Base-by-base conservation (phyloP, 108 stramenopile genomes). In the Fistulifera solaris region DNA sequence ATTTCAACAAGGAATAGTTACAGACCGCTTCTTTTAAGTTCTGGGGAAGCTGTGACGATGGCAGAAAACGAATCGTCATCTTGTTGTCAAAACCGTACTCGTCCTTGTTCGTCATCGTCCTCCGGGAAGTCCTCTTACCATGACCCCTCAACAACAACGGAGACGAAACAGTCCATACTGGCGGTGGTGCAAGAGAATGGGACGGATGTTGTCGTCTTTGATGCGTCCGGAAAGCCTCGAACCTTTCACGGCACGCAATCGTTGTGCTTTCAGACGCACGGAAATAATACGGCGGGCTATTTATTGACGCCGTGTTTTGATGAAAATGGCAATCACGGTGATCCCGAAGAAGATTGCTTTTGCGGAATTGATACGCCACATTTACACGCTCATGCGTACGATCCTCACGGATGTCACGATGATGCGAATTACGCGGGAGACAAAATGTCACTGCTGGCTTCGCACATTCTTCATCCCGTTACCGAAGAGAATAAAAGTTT, bases 261-360 rank as follows among this genome's bases (percentile, higher is more conserved):
- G 17, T 27, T 80, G 12, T 81, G 76, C 40, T 81, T 76, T 49
- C 67, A 71, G 2, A 43, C 72, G 0, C 79, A 80, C 40, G 75
- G 66, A 1, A 40, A 57, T 6, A 58, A 61, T 6, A 44, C 28
- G 0, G 72, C 54, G 31, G 75, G 67, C 26, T 57, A 56, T 6
- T 58, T 76, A 38, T 38, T 80, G 40, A 72, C 79, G 15, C 75
- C 69, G 25, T 80, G 79, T 43, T 80, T 80, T 25, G 75, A 80
- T 41, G 48, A 43, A 48, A 52, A 71, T 21, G 79, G 79, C 0
- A 51, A 55, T 19, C 79, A 80, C 47, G 79, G 72, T 0, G 53
- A 49, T n/a, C 72, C 75, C 0, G 66, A 67, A n/a, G 79, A 76
- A 12, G 16, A 14, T 42, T 80, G 79, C 57, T 57, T 56, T 21